These are phyloP conservation scores for Emmonsiellopsis sp. DNA, from an alignment of 2,329 filamentous ascomycete genomes.

Conservation along the genomic window DNA sequence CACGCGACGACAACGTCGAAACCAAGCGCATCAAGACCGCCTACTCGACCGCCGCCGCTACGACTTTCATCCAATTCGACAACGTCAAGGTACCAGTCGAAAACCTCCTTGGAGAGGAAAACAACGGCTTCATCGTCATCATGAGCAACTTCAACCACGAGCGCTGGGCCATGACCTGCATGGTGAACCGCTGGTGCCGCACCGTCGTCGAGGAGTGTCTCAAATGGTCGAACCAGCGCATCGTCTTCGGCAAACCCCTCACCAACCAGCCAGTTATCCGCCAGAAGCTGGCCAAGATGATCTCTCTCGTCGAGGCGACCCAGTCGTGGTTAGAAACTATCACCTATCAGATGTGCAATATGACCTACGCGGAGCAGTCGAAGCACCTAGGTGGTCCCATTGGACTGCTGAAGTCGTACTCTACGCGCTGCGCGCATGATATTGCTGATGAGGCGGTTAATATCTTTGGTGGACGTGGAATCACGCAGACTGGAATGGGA, in stretches of 20 bases:
- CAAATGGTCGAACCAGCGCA: conserved; percentile 55
- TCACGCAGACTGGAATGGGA: conserved; percentile 79
- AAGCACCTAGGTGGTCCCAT: conserved; percentile 71
- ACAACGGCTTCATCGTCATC: conserved; percentile 52
- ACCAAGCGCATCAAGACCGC: conserved; percentile 49
- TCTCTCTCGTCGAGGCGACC: conserved; percentile 69
- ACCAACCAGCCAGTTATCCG: conserved; percentile 53
- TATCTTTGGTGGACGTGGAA: conserved; percentile 73
- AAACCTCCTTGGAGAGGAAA: conserved; percentile 61
- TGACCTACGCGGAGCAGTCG: conserved; percentile 69
- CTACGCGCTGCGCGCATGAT: conserved; percentile 69
- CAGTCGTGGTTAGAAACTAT: conserved; percentile 79
- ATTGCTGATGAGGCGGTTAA: conserved; percentile 76
- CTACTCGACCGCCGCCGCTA: conserved; percentile 66
- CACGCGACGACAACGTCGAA: conserved; percentile 41
- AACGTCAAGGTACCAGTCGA: conserved; percentile 61
- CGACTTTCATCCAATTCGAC: conserved; percentile 60
- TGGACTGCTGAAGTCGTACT: conserved; percentile 69
- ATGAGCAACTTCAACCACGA: conserved; percentile 67
- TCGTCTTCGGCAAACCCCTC: conserved; percentile 53
- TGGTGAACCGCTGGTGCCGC: conserved; percentile 51
- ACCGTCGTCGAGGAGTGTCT: conserved; percentile 52
- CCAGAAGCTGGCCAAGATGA: conserved; percentile 84
- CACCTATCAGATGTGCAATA: conserved; percentile 80
- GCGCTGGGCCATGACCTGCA: conserved; percentile 56